These are phyloP conservation scores for Stramenopiles sp. DNA, from an alignment of 352 stramenopile species.

Conservation along the genomic window DNA sequence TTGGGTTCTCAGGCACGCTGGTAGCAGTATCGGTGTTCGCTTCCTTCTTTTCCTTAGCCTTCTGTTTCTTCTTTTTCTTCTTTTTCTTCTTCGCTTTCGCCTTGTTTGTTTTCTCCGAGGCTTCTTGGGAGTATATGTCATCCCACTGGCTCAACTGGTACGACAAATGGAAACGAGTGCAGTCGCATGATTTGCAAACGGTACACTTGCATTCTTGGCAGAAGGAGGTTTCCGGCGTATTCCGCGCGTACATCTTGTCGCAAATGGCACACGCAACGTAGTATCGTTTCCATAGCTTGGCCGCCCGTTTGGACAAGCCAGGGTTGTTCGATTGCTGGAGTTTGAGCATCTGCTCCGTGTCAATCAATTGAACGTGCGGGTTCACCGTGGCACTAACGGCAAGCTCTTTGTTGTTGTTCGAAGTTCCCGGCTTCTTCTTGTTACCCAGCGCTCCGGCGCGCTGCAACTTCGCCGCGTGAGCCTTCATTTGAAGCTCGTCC, in stretches of 20 bases:
- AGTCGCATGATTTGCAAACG: constrained; percentile 89
- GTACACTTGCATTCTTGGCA: constrained; percentile 95
- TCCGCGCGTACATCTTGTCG: constrained; percentile 75
- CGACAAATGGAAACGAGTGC: constrained; percentile 86
- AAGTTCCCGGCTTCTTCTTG: constrained; percentile 21
- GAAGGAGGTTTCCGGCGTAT: constrained; percentile 79
- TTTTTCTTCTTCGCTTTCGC: constrained; percentile 77
- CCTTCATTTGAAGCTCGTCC: constrained; percentile 38
- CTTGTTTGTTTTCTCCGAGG: constrained; percentile 29
- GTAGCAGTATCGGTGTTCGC: no score
- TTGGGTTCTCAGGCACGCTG: not conserved
- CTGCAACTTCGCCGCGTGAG: constrained; percentile 1
- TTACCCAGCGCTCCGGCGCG: constrained; percentile 12
- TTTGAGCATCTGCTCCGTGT: constrained; percentile 67
- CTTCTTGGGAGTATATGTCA: constrained; percentile 26
- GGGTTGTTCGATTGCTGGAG: constrained; percentile 75
- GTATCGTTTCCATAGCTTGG: constrained; percentile 89
- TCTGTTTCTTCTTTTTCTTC: constrained; percentile 64
- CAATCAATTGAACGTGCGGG: constrained; percentile 56
- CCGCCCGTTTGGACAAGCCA: constrained; percentile 79
- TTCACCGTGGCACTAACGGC: not conserved
- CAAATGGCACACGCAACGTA: constrained; percentile 94
- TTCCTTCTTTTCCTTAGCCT: constrained; percentile 58
- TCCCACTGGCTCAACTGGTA: constrained; percentile 78
- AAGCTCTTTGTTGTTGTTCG: constrained; percentile 22